Evolutionary conservation across 1,284 basidiomycete species (phyloP), one percentile per base, ranked within the genome.

Genomic region (Leucoagaricus sp.): DNA sequence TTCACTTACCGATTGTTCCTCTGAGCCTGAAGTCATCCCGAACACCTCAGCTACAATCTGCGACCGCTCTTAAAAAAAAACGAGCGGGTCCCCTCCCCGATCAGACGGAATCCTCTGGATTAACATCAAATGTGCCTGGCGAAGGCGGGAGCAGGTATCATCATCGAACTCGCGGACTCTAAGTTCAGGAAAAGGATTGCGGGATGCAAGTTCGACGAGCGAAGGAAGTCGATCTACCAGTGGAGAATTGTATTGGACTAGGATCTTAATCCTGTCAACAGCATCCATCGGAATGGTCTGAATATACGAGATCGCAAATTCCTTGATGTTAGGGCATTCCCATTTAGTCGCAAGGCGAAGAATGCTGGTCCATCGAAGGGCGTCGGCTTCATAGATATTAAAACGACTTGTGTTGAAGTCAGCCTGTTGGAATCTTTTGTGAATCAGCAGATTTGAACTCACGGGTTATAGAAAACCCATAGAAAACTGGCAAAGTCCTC

Each of bases 401-500:
- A 49, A 59, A 10, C n/a, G 41, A 8, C 55, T 57, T 13, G 19
- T 5, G 4, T 13, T 15, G 8, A 13, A 29, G 25, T 40, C 19
- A 36, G 25, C n/a, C n/a, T n/a, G n/a, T 25, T 40, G 12, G 13
- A 9, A 8, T 17, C 13, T 28, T 15, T 15, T 5, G 7, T 25
- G 10, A 5, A 13, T 45, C 15, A 13, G 13, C 13, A 31, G 19
- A 13, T 19, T 15, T 31, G 7, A 17, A 58, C 84, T 61, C 62
- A 87, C 85, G 82, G 79, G 58, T 86, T 86, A 61, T 87, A 86
- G 59, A 87, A 86, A 0, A 86, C 76, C 76, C 83, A 85, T 2
- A 86, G 71, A 41, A 87, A 77, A 3, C 73, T 72, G 13, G 77
- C 75, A 55, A 87, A 83, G 21, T 84, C 80, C n/a, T 76, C 19